Evolutionary conservation across 129 eudicot genomes (phyloP).

Genomic region (Tagetes patula): DNA sequence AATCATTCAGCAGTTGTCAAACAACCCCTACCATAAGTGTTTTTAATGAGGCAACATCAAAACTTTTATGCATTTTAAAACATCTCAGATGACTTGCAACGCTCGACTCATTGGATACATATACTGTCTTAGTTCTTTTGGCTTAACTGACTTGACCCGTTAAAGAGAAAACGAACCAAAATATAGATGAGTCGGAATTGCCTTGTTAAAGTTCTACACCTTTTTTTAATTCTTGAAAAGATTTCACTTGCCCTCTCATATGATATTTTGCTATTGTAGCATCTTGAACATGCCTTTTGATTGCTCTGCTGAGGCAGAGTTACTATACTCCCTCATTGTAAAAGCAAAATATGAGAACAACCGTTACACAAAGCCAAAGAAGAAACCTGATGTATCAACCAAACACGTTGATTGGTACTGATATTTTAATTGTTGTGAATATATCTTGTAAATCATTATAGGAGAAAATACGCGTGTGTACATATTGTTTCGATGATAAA

Average conservation of each 20-base stretch:
- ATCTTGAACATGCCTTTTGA: conserved; percentile 75
- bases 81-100: background rate
- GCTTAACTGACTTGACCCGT: background rate
- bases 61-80: background rate
- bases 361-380: conserved; percentile 72
- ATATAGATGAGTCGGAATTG: background rate
- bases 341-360: conserved; percentile 89
- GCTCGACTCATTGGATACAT: background rate
- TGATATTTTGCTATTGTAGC: conserved; percentile 37
- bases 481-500: background rate
- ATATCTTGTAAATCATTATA: conserved; percentile 18
- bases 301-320: conserved; percentile 85
- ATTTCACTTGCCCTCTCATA: conserved; percentile 2
- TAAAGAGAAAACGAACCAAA: background rate
- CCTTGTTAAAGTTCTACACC: conserved; percentile 5
- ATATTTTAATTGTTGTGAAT: conserved; percentile 1
- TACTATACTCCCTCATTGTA: conserved; percentile 75
- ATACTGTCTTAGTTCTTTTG: background rate
- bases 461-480: conserved; percentile 4
- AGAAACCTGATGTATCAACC: conserved; percentile 62
- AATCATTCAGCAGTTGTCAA: too few relatives aligned
- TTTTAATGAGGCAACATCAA: background rate
- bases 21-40: too few relatives aligned
- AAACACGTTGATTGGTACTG: conserved; percentile 70
- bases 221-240: background rate